These are phyloP conservation scores for Saccharum officinarum DNA, from an alignment of 176 grass and related monocot genomes.

Conservation along the genomic window DNA sequence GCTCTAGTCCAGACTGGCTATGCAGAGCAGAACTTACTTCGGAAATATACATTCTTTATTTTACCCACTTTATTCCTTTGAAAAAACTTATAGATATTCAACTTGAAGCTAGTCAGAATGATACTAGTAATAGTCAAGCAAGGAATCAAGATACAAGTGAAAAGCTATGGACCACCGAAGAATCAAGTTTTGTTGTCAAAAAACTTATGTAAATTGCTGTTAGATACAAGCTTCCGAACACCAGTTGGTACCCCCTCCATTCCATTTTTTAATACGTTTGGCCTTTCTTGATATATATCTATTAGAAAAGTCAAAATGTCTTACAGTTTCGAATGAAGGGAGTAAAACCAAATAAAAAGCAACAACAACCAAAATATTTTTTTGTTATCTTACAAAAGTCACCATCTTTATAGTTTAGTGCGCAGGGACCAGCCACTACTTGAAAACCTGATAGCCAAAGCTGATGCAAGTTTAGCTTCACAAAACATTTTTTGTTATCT, in stretches of 20 bases:
- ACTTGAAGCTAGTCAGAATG: background rate
- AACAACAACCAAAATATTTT: no score
- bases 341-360: background rate
- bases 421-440: no score
- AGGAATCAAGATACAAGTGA: background rate
- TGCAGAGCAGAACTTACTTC: background rate
- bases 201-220: background rate
- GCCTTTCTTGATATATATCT: background rate
- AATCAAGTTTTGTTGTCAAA: slow-evolving; percentile 6
- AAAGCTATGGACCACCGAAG: background rate
- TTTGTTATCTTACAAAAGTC: no score
- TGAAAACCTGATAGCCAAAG: no score
- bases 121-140: background rate
- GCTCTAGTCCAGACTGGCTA: background rate
- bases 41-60: background rate
- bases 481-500: no score
- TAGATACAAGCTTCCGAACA: background rate
- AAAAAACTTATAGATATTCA: background rate
- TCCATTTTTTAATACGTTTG: background rate
- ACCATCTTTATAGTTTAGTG: no score
- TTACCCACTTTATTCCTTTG: background rate
- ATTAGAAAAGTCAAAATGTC: background rate
- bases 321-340: background rate
- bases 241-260: background rate
- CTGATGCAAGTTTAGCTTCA: no score